phyloP scores from a whole-genome alignment of 306 rosid genomes.

The Arachis hypogaea region DNA sequence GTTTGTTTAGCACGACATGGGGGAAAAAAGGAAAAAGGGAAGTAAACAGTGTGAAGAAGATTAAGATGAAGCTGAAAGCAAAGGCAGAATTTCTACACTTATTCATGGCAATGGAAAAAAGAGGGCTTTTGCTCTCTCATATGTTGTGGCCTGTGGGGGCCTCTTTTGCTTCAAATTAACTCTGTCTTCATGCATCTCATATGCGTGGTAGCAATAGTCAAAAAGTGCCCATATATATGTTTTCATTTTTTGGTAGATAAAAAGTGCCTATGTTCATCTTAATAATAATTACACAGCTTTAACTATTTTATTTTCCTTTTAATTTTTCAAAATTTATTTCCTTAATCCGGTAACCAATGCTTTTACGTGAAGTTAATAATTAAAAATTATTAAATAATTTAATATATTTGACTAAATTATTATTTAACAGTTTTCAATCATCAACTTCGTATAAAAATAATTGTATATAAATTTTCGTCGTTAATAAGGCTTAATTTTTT shows the following conservation, averaged over 20 bases:
- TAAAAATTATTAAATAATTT: too few relatives aligned
- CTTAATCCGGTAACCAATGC: background rate
- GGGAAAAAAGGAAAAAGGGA: slow-evolving; percentile 42
- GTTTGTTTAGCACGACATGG: slow-evolving; percentile 39
- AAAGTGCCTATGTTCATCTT: slow-evolving; percentile 29
- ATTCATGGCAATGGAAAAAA: slow-evolving; percentile 49
- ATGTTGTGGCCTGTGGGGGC: slow-evolving; percentile 53
- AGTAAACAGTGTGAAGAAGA: slow-evolving; percentile 40
- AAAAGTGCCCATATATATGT: slow-evolving; percentile 40
- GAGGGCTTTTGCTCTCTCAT: slow-evolving; percentile 48
- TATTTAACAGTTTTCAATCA: background rate
- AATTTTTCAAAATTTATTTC: slow-evolving; percentile 22
- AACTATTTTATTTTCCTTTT: slow-evolving; percentile 8
- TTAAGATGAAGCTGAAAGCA: slow-evolving; percentile 60
- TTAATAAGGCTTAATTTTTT: background rate
- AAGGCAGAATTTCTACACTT: slow-evolving; percentile 67
- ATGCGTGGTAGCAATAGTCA: slow-evolving; percentile 58
- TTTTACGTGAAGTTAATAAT: too few relatives aligned
- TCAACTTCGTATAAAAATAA: too few relatives aligned
- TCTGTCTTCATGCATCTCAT: slow-evolving; percentile 60
- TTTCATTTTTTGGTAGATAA: too few relatives aligned
- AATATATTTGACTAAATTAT: too few relatives aligned
- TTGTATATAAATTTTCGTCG: too few relatives aligned
- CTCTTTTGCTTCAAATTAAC: slow-evolving; percentile 75
- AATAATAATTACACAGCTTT: slow-evolving; percentile 4